phyloP scores from a whole-genome alignment of 306 rosid genomes.

The Vicia sativa region DNA sequence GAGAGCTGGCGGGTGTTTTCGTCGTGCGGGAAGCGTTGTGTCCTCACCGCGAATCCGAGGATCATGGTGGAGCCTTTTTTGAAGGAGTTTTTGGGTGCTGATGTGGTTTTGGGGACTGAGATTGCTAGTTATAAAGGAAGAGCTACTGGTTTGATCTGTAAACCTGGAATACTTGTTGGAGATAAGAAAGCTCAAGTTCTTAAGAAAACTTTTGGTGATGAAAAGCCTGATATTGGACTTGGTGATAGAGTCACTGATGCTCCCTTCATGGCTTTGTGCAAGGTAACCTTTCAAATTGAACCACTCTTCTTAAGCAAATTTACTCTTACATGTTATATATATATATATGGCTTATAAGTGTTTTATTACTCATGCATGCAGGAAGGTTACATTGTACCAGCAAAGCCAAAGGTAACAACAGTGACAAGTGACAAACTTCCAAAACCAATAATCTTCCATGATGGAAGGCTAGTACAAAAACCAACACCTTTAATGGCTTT shows the following conservation, averaged over 20 bases:
- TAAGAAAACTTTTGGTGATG: constrained; percentile 50
- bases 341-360: too few relatives aligned
- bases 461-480: constrained; percentile 73
- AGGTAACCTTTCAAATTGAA: constrained; percentile 46
- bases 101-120: constrained; percentile 73
- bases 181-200: constrained; percentile 63
- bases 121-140: constrained; percentile 52
- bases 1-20: constrained; percentile 78
- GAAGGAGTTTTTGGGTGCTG: constrained; percentile 72
- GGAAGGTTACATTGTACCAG: constrained; percentile 73
- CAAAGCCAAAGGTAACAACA: constrained; percentile 46
- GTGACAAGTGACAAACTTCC: constrained; percentile 64
- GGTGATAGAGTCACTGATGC: constrained; percentile 77
- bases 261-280: constrained; percentile 79
- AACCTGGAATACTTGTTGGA: constrained; percentile 70
- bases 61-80: constrained; percentile 80
- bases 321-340: too few relatives aligned
- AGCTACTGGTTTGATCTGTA: constrained; percentile 67
- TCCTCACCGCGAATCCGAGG: constrained; percentile 75
- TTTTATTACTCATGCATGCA: constrained; percentile 33
- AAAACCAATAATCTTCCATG: constrained; percentile 83
- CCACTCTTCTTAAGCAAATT: too few relatives aligned
- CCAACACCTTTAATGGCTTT: constrained; percentile 69
- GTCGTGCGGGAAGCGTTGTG: constrained; percentile 62
- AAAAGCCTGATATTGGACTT: constrained; percentile 66